Conservation (phyloP, 441 rosid genomes). For the Aleurites moluccanus region DNA sequence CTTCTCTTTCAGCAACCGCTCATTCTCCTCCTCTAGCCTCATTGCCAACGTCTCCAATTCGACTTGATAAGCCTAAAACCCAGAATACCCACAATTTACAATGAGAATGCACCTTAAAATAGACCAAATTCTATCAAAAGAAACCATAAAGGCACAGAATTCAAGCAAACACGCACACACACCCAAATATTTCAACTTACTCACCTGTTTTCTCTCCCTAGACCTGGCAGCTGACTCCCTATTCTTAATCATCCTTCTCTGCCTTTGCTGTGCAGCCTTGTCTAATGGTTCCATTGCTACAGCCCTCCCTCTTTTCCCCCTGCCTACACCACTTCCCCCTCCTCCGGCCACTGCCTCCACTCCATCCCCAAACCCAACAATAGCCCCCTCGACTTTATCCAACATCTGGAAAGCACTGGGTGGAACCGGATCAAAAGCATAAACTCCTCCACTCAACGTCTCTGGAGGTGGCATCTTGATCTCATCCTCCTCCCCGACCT, state of each 20-base stretch:
- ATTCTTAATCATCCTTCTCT: slow-evolving; percentile 93
- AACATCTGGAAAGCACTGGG: slow-evolving; percentile 39
- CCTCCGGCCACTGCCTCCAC: slow-evolving; percentile 29
- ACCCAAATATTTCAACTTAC: background rate
- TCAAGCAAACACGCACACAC: background rate
- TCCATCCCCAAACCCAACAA: slow-evolving; percentile 52
- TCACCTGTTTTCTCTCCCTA: slow-evolving; percentile 87
- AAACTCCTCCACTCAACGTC: slow-evolving; percentile 50
- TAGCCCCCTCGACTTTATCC: slow-evolving; percentile 51
- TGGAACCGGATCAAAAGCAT: slow-evolving; percentile 42
- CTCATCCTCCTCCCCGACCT: slow-evolving; percentile 40
- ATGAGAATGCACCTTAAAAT: background rate
- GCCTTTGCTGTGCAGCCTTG: slow-evolving; percentile 85
- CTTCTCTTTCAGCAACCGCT: slow-evolving; percentile 64
- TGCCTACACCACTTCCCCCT: slow-evolving; percentile 39
- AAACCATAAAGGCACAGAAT: background rate
- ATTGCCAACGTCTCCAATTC: slow-evolving; percentile 74
- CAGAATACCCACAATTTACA: background rate
- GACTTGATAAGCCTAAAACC: slow-evolving; percentile 71
- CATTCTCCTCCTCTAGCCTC: slow-evolving; percentile 75
- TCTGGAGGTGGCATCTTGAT: slow-evolving; percentile 44
- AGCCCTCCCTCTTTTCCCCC: slow-evolving; percentile 67
- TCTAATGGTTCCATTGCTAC: slow-evolving; percentile 64
- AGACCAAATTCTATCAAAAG: background rate
- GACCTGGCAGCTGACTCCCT: slow-evolving; percentile 95